A percentile compares a stretch with the other conserved stretches of the same genome.
phyloP scores from a whole-genome alignment of 179 eudicot genomes.

The Beta lomatogona region DNA sequence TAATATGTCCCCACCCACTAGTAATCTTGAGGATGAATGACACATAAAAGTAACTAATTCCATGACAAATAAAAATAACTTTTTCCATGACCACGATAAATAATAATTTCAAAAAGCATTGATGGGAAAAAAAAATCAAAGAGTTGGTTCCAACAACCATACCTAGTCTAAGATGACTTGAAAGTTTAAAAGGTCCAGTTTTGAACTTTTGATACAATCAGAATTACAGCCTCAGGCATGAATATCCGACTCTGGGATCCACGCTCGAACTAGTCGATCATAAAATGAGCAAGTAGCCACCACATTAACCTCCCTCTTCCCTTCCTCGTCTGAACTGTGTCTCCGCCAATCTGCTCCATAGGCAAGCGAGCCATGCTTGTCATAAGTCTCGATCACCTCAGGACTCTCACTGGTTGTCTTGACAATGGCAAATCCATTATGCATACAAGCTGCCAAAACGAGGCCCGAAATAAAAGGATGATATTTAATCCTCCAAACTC shows the following conservation, averaged over 20 bases:
- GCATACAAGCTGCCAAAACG: slow-evolving; percentile 95
- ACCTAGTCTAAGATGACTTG: slow-evolving; percentile 13
- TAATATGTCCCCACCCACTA: neutral
- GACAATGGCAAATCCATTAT: slow-evolving; percentile 85
- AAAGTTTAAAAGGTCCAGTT: neutral
- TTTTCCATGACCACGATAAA: slow-evolving; percentile 3
- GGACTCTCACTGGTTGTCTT: slow-evolving; percentile 40
- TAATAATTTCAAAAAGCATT: neutral
- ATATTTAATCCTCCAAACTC: slow-evolving; percentile 96
- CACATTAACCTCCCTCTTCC: slow-evolving; percentile 38
- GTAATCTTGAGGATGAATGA: slow-evolving; percentile 10
- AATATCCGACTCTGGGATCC: slow-evolving; percentile 57
- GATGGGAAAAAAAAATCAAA: slow-evolving; percentile 2
- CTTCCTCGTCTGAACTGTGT: slow-evolving; percentile 36
- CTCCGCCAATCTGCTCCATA: slow-evolving; percentile 99
- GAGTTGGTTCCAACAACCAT: slow-evolving; percentile 21
- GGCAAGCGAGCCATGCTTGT: slow-evolving; percentile 82
- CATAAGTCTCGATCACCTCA: slow-evolving; percentile 65
- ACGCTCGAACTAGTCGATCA: slow-evolving; percentile 75
- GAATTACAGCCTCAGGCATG: slow-evolving; percentile 16
- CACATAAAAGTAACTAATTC: neutral
- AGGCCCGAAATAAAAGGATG: slow-evolving; percentile 58
- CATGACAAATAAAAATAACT: neutral
- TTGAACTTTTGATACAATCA: neutral
- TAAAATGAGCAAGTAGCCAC: slow-evolving; percentile 98